Base-by-base conservation (phyloP, 495 filamentous ascomycete genomes). In the Xylaria castorea region DNA sequence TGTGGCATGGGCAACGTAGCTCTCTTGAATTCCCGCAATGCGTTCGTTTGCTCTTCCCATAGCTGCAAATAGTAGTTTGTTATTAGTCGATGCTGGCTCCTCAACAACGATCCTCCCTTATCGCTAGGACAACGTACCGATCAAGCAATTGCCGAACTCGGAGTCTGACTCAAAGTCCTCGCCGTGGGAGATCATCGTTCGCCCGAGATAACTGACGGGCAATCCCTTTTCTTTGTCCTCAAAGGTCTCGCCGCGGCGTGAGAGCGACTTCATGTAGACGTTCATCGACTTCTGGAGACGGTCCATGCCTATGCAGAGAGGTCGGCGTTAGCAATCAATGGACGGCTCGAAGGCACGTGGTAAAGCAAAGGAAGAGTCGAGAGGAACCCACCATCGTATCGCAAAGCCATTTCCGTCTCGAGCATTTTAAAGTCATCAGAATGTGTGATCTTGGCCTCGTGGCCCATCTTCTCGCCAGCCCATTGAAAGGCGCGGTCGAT, bases 401-500 rank as follows among this genome's bases (percentile, higher is more conserved):
- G 88, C 74, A 98, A 86, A 57, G 87, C 87, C 97, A 99, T 98
- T 82, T 99, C 97, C 58, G 90, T 88, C 81, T 99, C 95, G 78
- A 98, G 83, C 68, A 90, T 89, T 84, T 94, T 97, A 88, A 99
- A 98, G 74, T 98, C 92, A 65, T 99, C 94, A 0, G 94, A 92
- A 65, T 93, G 89, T 78, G 85, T 91, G 16, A 95, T 98, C 84
- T 95, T 97, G 78, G 89, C 89, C 82, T 98, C 96, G 62, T 90
- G 90, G 75, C 96, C 96, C 94, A 99, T 98, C 83, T 94, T 91
- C 85, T 99, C 96, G 68, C 94, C 93, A 14, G 94, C 94, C 95
- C 95, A 99, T 92, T 99, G 96, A 87, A 96, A 97, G 85, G 98
- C 91, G 72, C 97, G 92, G 82, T 94, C 96, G 79, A 98, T 89